phyloP scores from a whole-genome alignment of 1,284 basidiomycete species.

The Apiotrichum sp. region DNA sequence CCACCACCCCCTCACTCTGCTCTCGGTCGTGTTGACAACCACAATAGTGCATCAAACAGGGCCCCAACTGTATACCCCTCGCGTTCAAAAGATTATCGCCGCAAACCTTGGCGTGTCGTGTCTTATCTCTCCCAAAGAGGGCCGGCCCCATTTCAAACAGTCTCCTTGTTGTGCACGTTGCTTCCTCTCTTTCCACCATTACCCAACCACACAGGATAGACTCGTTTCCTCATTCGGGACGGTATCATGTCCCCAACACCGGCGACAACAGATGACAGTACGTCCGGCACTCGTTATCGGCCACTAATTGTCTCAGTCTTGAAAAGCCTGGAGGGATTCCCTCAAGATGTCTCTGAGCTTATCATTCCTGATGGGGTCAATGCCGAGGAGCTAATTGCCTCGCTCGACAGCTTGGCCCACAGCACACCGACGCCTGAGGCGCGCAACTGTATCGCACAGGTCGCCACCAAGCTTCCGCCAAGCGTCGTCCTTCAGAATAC shows the following conservation, averaged over 20 bases:
- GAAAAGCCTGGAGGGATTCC: constrained; percentile 15
- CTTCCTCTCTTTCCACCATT: too few species aligned
- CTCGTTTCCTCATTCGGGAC: too few species aligned
- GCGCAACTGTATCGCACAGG: constrained; percentile 12
- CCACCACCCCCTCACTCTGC: too few species aligned
- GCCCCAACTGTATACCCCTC: too few species aligned
- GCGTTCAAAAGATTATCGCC: too few species aligned
- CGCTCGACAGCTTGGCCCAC: constrained; percentile 2
- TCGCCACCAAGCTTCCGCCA: constrained; percentile 3
- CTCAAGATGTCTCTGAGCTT: constrained; percentile 12
- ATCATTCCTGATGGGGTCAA: not conserved
- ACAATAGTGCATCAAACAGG: too few species aligned
- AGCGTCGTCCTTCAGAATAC: constrained; percentile 4
- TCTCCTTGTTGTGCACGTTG: too few species aligned
- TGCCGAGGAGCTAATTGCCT: constrained; percentile 5
- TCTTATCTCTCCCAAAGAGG: too few species aligned
- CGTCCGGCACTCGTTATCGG: not conserved
- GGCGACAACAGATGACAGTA: not conserved
- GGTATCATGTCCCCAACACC: not conserved
- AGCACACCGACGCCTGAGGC: constrained; percentile 11
- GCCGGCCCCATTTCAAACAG: too few species aligned
- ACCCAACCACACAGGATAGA: too few species aligned
- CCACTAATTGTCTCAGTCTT: constrained; percentile 9
- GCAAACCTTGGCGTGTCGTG: too few species aligned
- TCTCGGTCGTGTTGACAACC: too few species aligned